Evolutionary conservation across 352 stramenopile species (phyloP).

Genomic region (Phytopythium mirpurense): DNA sequence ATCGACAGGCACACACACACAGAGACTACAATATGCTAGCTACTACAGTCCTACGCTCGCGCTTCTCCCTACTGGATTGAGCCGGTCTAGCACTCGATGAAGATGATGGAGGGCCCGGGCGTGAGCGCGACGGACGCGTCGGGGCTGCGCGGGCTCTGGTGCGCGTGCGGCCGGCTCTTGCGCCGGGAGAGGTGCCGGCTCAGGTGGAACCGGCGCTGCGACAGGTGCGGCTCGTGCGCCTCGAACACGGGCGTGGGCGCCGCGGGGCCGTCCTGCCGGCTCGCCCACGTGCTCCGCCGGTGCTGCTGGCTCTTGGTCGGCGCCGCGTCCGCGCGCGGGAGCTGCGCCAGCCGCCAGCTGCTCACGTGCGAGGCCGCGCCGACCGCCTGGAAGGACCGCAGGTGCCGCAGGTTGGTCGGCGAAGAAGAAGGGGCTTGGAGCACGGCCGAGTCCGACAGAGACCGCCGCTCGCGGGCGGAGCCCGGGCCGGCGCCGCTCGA

Average conservation of each 20-base stretch:
- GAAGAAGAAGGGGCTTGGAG: not conserved
- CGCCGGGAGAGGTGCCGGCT: not conserved
- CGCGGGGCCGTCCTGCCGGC: not conserved
- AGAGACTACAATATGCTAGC: not conserved
- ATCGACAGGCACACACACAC: no score
- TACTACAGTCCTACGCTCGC: not conserved
- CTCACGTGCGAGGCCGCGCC: not conserved
- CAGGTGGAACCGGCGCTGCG: slow-evolving; percentile 8
- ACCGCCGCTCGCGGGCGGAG: slow-evolving; percentile 1
- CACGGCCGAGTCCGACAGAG: slow-evolving; percentile 8
- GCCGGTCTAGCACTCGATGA: slow-evolving; percentile 20
- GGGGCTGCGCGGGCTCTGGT: not conserved
- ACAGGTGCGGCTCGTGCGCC: slow-evolving; percentile 4
- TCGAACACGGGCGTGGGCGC: slow-evolving; percentile 2
- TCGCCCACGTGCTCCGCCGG: slow-evolving; percentile 3
- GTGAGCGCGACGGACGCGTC: not conserved
- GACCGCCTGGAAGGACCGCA: slow-evolving; percentile 4
- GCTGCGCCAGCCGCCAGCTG: not conserved
- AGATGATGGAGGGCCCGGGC: slow-evolving; percentile 19
- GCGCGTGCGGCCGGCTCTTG: slow-evolving; percentile 3
- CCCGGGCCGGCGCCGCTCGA: not conserved
- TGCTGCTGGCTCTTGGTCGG: not conserved
- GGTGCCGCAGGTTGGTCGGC: not conserved
- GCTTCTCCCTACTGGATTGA: not conserved
- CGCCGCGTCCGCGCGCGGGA: not conserved